Conservation (phyloP, 352 stramenopile genomes). For the Phytopythium mirpurense region DNA sequence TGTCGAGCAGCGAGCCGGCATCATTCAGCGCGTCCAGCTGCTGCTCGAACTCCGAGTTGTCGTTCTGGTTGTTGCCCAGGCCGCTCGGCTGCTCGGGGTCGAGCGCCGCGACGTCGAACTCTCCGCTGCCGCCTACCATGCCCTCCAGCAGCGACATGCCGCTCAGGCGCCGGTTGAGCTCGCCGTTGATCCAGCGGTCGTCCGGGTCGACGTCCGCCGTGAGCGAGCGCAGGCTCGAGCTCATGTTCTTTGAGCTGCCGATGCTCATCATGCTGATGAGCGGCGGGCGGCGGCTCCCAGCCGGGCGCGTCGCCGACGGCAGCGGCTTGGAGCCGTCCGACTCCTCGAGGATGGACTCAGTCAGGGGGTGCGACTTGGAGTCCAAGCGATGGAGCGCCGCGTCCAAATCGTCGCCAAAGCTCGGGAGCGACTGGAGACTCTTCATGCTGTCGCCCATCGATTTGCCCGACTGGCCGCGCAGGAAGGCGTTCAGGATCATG, state of each 20-base stretch:
- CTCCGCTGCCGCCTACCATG: slow-evolving; percentile 20
- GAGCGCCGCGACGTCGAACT: slow-evolving; percentile 21
- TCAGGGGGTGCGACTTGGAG: slow-evolving; percentile 16
- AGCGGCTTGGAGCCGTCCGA: slow-evolving; percentile 16
- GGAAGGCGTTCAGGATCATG: slow-evolving; percentile 55
- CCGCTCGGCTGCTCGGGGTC: slow-evolving; percentile 11
- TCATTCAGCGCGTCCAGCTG: slow-evolving; percentile 36
- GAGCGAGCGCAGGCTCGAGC: slow-evolving; percentile 44
- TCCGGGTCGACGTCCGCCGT: slow-evolving; percentile 43
- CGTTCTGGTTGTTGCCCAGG: slow-evolving; percentile 1
- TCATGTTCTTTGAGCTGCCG: slow-evolving; percentile 34
- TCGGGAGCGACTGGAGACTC: slow-evolving; percentile 31
- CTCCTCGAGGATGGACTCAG: slow-evolving; percentile 9
- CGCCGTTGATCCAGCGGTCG: slow-evolving; percentile 41
- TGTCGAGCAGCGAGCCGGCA: slow-evolving; percentile 23
- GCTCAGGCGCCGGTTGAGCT: slow-evolving; percentile 40
- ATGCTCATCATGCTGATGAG: slow-evolving; percentile 54
- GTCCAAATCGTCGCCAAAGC: slow-evolving; percentile 29
- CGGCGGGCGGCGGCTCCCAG: slow-evolving; percentile 12
- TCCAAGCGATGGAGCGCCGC: slow-evolving; percentile 28
- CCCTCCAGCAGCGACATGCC: slow-evolving; percentile 37
- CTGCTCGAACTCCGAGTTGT: slow-evolving; percentile 9
- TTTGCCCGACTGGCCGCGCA: slow-evolving; percentile 43
- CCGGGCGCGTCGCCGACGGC: slow-evolving; percentile 2
- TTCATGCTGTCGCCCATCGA: slow-evolving; percentile 34